Conservation (phyloP, 164 flowering plant species). For the Berberis thunbergii region DNA sequence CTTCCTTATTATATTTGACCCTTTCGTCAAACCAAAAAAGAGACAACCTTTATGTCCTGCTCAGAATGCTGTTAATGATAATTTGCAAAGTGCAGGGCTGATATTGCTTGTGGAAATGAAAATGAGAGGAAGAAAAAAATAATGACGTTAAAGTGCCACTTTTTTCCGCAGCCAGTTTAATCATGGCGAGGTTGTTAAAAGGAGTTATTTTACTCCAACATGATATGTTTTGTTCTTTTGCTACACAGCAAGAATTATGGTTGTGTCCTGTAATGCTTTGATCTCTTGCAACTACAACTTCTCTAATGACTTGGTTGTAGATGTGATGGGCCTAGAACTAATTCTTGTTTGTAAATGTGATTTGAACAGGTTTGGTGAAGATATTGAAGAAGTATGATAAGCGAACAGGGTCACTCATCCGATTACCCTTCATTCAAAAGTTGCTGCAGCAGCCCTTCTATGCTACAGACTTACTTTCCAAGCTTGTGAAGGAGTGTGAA, state of each 20-base stretch:
- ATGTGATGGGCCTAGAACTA: not conserved
- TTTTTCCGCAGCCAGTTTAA: too few species aligned
- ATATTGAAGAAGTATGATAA: slow-evolving; percentile 81
- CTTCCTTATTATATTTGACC: too few species aligned
- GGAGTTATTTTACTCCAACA: not conserved
- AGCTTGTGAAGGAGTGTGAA: slow-evolving; percentile 75
- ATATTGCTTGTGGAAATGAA: too few species aligned
- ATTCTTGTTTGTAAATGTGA: not conserved
- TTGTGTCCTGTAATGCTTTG: too few species aligned
- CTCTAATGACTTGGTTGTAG: too few species aligned
- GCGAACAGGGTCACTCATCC: slow-evolving; percentile 67
- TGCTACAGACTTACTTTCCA: slow-evolving; percentile 58
- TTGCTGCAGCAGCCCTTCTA: slow-evolving; percentile 83
- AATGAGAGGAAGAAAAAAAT: too few species aligned
- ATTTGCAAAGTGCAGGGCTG: too few species aligned
- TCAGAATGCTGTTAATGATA: too few species aligned
- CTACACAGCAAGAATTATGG: not conserved
- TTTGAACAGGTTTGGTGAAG: slow-evolving; percentile 61
- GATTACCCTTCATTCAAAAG: slow-evolving; percentile 69
- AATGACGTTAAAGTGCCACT: too few species aligned
- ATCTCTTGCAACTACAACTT: too few species aligned
- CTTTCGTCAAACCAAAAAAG: too few species aligned
- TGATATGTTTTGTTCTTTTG: not conserved
- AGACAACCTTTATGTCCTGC: too few species aligned
- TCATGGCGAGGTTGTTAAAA: not conserved